Evolutionary conservation across 2,329 filamentous ascomycete species (phyloP), one percentile per base, ranked within the genome.

Genomic region (Raffaelea arxii): DNA sequence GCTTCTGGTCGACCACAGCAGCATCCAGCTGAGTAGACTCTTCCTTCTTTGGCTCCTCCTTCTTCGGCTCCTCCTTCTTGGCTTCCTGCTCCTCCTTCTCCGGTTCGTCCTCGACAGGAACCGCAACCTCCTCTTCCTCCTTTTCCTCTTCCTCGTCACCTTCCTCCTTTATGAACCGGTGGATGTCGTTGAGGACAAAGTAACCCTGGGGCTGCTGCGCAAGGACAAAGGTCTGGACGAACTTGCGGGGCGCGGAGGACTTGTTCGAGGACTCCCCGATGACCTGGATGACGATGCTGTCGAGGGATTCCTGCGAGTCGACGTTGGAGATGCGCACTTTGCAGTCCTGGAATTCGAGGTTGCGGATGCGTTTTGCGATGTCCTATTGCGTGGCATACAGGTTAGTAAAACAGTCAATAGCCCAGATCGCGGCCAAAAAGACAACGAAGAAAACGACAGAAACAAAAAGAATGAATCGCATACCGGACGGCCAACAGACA

Each of bases 311-410:
- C 69, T 98, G 91, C 18, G 90, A 91, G 67, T 98, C 92, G 60
- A 98, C 92, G 61, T 98, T 98, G 65, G 91, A 86, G 57, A 98
- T 86, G 63, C 92, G 88, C 60, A 98, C 91, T 72, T 98, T 98
- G 80, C 87, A 94, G 66, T 97, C 89, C 65, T 95, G 86, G 74
- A 94, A 94, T 56, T 94, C 86, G 54, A 97, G 82, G 54, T 84
- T 74, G 71, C 89, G 89, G 69, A 98, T 95, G 62, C 89, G 88
- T 58, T 96, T 88, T 66, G 91, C 86, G 67, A 98, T 98, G 46
- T 81, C 81, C 88, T 95, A 25, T 46, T 12, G 32, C 19, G 21
- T 16, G 27, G 18, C 16, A 22, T 25, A 25, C 25, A 19, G n/a
- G 12, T 35, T 39, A 47, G 35, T 5, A 42, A 9, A 27, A 3